These are phyloP conservation scores for Zygosaccharomyces gambellarensis DNA, from an alignment of 805 yeast species.

Conservation along the genomic window DNA sequence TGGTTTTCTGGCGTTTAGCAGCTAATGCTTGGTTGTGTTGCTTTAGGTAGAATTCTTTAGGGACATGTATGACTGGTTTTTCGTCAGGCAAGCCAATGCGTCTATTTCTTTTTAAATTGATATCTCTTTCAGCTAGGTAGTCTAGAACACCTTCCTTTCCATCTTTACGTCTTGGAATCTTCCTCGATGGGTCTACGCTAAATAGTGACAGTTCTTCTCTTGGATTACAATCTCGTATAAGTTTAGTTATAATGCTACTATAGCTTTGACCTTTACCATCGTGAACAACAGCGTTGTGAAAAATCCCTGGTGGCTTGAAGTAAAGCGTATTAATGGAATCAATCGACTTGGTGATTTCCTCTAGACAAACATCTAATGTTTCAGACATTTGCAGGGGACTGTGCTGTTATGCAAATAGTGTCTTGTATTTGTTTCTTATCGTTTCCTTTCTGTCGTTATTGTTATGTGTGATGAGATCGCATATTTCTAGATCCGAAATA, in stretches of 20 bases:
- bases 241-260: conserved; percentile 40
- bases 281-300: conserved; percentile 56
- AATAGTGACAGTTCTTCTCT: conserved; percentile 48
- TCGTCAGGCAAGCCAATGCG: conserved; percentile 30
- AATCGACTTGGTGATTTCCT: conserved; percentile 37
- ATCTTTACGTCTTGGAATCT: conserved; percentile 46
- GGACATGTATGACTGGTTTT: conserved; percentile 28
- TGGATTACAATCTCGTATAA: conserved; percentile 55
- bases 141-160: conserved; percentile 43
- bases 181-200: conserved; percentile 34
- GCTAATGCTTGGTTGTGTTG: conserved; percentile 25
- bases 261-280: conserved; percentile 16
- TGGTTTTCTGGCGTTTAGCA: conserved; percentile 16
- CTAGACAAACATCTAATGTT: conserved; percentile 30
- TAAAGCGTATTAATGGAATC: conserved; percentile 41
- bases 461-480: not conserved
- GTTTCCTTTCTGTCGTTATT: not conserved
- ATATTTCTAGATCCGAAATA: not conserved
- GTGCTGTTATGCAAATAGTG: not conserved
- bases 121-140: conserved; percentile 30
- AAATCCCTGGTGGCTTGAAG: conserved; percentile 56
- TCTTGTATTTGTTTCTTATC: not conserved
- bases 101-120: conserved; percentile 34
- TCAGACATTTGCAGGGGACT: conserved; percentile 19
- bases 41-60: conserved; percentile 24